Base-by-base conservation (phyloP, 768 basidiomycete genomes). In the Leccinum incarnatum region DNA sequence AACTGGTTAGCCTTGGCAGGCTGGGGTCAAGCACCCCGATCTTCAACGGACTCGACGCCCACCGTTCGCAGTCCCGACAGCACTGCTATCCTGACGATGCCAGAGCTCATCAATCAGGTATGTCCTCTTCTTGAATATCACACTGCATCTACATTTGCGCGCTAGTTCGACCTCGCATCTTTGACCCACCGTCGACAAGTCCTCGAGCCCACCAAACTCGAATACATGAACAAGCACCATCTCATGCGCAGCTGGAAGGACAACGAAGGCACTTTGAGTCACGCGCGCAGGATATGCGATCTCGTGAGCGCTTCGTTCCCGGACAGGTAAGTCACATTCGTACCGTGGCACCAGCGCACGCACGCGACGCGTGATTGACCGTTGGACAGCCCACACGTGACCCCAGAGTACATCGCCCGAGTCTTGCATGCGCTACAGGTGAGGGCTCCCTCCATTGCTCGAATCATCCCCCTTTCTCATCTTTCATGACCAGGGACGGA, bases 1-100 rank as follows among this genome's bases (percentile, higher is more conserved):
- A 98, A 98, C 67, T 98, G 95, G 88, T 81, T 98, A 8, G 93
- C 93, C 5, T 77, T 98, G 17, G 88, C 93, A n/a, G 95, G 97
- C 1, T 98, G 95, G 92, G 92, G 94, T 23, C 67, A 83, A 80
- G 10, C 78, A 81, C 9, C 79, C 78, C 55, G 65, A 30, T 61
- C 69, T 45, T 53, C 71, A 65, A 56, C 60, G 57, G 61, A 59
- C 64, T 62, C 58, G 60, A 61, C 55, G 4, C 54, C 66, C 40
- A 54, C 62, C 21, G 52, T 77, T 32, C 75, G 77, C 34, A 82
- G 83, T 1, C 87, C 88, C 0, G 86, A 88, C 50, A 87, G 86
- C 67, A 89, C 87, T 1, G 73, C 78, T 11, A 69, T 90, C 12
- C 81, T 87, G 83, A 80, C 74, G 32, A 65, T 86, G 25, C 69